Conservation (phyloP, 192 early-diverging fungal species). For the Phlyctochytrium planicorne region DNA sequence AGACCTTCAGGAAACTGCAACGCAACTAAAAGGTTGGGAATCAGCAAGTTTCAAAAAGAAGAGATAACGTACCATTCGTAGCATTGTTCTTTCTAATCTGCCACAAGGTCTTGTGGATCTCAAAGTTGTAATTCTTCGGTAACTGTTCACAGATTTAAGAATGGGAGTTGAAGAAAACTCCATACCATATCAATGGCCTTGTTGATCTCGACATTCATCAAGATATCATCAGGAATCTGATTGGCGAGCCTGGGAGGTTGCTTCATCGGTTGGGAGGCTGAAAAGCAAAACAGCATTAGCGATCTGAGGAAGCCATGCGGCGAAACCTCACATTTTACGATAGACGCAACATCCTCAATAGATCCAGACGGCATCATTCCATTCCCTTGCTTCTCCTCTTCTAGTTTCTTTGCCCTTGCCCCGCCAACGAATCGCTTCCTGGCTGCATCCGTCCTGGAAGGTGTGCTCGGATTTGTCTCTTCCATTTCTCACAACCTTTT, state of each 20-base stretch:
- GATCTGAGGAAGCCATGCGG: too few species aligned
- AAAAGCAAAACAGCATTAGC: too few species aligned
- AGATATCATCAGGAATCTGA: conserved; percentile 83
- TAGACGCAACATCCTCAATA: conserved; percentile 1
- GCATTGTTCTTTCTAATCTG: conserved; percentile 73
- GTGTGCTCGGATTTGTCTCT: too few species aligned
- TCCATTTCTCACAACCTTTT: too few species aligned
- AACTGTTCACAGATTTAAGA: conserved; percentile 33
- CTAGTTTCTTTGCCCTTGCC: conserved; percentile 6
- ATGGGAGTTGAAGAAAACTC: not conserved
- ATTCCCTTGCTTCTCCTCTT: conserved; percentile 4
- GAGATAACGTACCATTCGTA: conserved; percentile 58
- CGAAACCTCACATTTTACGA: too few species aligned
- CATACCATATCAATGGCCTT: conserved; percentile 66
- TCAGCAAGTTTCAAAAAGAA: not conserved
- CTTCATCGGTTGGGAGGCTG: too few species aligned
- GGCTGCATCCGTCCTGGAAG: conserved; percentile 32
- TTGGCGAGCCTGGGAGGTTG: conserved; percentile 51
- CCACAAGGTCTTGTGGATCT: conserved; percentile 96
- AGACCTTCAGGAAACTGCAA: conserved; percentile 98
- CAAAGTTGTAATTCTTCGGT: conserved; percentile 98
- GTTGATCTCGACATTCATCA: conserved; percentile 77
- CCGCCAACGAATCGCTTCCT: conserved; percentile 44
- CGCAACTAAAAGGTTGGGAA: conserved; percentile 58
- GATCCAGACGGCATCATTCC: too few species aligned